phyloP scores from a whole-genome alignment of 148 eudicot species.

The Vaccinium vitisidaea region DNA sequence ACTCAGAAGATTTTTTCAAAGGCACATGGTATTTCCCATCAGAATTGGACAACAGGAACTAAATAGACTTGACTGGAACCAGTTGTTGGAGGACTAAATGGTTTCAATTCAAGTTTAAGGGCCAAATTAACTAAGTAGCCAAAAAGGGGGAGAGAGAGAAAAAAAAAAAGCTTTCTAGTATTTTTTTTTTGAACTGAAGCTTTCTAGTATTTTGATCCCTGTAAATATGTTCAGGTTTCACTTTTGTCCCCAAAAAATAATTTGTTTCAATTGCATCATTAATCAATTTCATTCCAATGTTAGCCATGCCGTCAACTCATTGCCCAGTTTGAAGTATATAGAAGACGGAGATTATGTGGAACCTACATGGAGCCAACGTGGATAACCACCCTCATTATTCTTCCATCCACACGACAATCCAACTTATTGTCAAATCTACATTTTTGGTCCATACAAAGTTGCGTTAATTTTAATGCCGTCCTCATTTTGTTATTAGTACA shows the following conservation, averaged over 20 bases:
- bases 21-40: not conserved
- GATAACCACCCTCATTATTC: not conserved
- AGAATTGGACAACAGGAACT: not conserved
- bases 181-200: too few species aligned
- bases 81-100: not conserved
- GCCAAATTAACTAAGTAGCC: not conserved
- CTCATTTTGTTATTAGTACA: not conserved
- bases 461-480: not conserved
- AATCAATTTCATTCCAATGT: not conserved
- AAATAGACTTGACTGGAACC: not conserved
- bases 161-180: not conserved
- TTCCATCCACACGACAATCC: not conserved
- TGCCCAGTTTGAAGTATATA: not conserved
- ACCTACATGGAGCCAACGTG: not conserved
- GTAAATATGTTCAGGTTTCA: not conserved
- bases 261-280: not conserved
- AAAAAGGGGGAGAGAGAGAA: not conserved
- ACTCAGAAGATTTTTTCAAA: not conserved
- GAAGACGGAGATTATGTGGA: not conserved
- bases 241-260: not conserved
- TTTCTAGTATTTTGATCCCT: not conserved
- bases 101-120: not conserved
- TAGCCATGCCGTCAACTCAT: not conserved
- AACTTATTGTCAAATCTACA: not conserved
- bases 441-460: not conserved